Conservation (phyloP, 2,329 filamentous ascomycete genomes). For the Zasmidium angulare region DNA sequence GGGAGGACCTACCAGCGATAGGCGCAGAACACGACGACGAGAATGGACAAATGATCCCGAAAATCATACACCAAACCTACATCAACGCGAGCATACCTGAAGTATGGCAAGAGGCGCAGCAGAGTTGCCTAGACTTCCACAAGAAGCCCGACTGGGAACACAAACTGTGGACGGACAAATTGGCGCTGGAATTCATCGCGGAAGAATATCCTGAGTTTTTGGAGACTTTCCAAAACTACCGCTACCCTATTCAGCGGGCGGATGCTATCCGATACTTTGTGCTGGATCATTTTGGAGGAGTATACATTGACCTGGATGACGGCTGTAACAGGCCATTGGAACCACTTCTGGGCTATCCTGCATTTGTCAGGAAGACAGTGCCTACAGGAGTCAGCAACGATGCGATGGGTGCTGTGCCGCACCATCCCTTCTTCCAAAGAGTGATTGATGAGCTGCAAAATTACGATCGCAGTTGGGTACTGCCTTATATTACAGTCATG, state of each 20-base stretch:
- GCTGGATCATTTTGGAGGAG: constrained; percentile 72
- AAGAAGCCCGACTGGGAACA: constrained; percentile 63
- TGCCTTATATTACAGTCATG: constrained; percentile 78
- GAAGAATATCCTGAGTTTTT: constrained; percentile 70
- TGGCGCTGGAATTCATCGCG: constrained; percentile 69
- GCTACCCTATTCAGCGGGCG: constrained; percentile 73
- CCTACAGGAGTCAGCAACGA: constrained; percentile 82
- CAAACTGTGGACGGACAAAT: constrained; percentile 77
- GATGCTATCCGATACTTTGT: constrained; percentile 78
- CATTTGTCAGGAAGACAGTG: constrained; percentile 68
- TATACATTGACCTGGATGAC: constrained; percentile 76
- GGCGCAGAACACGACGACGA: constrained; percentile 50
- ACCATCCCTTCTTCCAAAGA: constrained; percentile 72
- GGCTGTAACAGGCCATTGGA: constrained; percentile 69
- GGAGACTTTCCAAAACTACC: constrained; percentile 71
- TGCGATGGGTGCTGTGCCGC: constrained; percentile 70
- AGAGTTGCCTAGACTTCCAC: constrained; percentile 67
- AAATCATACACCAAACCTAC: constrained; percentile 78
- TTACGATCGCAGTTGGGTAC: constrained; percentile 68
- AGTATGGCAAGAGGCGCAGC: constrained; percentile 65
- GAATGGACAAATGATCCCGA: constrained; percentile 64
- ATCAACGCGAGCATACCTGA: constrained; percentile 67
- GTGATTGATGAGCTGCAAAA: constrained; percentile 67
- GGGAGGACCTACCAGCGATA: constrained; percentile 64
- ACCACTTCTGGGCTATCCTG: constrained; percentile 63